Evolutionary conservation across 345 rosid species (phyloP).

Genomic region (Psidium guajava): DNA sequence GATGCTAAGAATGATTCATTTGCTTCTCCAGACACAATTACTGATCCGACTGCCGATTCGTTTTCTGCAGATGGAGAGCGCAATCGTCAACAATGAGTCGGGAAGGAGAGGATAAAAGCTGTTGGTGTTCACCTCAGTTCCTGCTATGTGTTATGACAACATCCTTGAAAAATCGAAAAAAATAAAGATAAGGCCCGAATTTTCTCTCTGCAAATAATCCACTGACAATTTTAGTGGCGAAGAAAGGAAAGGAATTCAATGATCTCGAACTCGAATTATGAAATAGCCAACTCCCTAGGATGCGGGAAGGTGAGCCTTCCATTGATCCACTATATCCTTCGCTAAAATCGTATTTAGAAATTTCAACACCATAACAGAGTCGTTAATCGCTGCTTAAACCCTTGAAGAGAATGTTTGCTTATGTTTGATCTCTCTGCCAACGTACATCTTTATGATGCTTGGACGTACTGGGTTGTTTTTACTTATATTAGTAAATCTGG

Average conservation of each 20-base stretch:
- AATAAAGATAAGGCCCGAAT: background rate
- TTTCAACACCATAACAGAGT: background rate
- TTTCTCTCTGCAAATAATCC: background rate
- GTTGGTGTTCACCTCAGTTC: background rate
- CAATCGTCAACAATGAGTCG: background rate
- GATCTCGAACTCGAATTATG: background rate
- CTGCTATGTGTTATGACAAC: background rate
- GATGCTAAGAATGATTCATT: no score
- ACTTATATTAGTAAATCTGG: background rate
- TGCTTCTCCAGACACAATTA: no score
- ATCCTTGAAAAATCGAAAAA: background rate
- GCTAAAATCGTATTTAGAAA: background rate
- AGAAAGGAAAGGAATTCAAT: background rate
- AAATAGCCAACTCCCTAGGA: background rate
- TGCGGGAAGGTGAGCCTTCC: background rate
- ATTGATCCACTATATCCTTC: background rate
- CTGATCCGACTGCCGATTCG: background rate
- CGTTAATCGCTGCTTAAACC: background rate
- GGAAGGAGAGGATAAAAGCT: background rate
- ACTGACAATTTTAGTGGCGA: background rate
- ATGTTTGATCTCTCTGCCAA: background rate
- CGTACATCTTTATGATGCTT: background rate
- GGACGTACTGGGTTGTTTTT: background rate
- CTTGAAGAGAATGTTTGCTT: background rate
- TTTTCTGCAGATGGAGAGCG: background rate